phyloP scores from a whole-genome alignment of 2,329 filamentous ascomycete species.

The Aspergillus brunneoviolaceus region DNA sequence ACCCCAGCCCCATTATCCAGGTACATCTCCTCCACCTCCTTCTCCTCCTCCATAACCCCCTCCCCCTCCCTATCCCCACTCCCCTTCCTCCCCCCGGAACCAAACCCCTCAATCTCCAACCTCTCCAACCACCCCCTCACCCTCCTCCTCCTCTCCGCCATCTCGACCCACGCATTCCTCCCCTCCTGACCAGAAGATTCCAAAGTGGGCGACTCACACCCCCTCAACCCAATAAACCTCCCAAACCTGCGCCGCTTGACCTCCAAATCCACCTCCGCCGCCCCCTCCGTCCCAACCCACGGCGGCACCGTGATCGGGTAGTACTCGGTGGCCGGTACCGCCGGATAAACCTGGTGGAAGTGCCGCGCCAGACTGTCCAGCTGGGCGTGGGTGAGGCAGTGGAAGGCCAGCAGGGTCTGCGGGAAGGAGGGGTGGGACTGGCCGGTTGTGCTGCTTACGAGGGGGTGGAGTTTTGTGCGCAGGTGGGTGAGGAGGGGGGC shows the following conservation, averaged over 20 bases:
- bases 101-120: not conserved
- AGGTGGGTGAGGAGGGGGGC: slow-evolving; percentile 27
- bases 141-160: not conserved
- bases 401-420: slow-evolving; percentile 36
- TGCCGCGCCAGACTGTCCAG: slow-evolving; percentile 43
- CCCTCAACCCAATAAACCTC: slow-evolving; percentile 44
- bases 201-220: slow-evolving; percentile 32
- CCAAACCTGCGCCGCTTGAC: slow-evolving; percentile 45
- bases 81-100: not conserved
- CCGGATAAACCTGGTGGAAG: slow-evolving; percentile 45
- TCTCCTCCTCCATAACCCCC: not conserved
- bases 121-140: not conserved
- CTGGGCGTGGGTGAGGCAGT: slow-evolving; percentile 42
- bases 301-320: slow-evolving; percentile 37
- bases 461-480: slow-evolving; percentile 31
- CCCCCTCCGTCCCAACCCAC: slow-evolving; percentile 29
- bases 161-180: not conserved
- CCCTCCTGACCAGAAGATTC: too few species aligned
- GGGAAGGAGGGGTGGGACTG: slow-evolving; percentile 42
- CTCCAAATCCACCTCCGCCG: slow-evolving; percentile 29
- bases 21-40: not conserved
- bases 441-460: slow-evolving; percentile 40
- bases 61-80: too few species aligned
- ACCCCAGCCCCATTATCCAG: too few species aligned
- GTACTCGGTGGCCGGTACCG: slow-evolving; percentile 27